Evolutionary conservation across 2,329 filamentous ascomycete genomes (phyloP).

Genomic region (Sarocladium strictum): DNA sequence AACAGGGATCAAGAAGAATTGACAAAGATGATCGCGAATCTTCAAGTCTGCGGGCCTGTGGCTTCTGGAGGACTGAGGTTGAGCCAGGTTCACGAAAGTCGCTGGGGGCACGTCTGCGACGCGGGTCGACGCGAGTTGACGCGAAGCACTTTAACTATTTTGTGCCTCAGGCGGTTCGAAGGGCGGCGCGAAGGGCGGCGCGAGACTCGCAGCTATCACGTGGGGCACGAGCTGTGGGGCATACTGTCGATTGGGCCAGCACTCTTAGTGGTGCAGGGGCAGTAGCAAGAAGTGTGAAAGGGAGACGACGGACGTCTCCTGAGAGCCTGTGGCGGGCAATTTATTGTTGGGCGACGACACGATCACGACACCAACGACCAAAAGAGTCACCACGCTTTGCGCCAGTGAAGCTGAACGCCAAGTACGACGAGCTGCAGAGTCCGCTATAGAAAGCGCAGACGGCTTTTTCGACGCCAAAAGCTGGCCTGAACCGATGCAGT

Average conservation of each 20-base stretch:
- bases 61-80: constrained; percentile 17
- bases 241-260: neutral
- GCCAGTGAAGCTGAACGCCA: neutral
- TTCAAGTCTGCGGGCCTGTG: neutral
- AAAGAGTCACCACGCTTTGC: neutral
- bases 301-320: constrained; percentile 6
- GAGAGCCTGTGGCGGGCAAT: constrained; percentile 8
- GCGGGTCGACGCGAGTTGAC: constrained; percentile 33
- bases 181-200: neutral
- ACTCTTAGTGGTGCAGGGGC: too few relatives aligned
- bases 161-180: constrained; percentile 26
- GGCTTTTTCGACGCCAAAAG: neutral
- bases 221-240: constrained; percentile 3
- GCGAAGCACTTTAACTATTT: constrained; percentile 32
- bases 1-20: neutral
- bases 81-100: constrained; percentile 11
- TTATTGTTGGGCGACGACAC: constrained; percentile 1
- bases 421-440: constrained; percentile 1
- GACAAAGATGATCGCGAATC: neutral
- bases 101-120: constrained; percentile 28
- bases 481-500: neutral
- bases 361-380: neutral
- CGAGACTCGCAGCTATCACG: constrained; percentile 3
- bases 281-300: neutral
- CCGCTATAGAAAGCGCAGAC: neutral